phyloP scores from a whole-genome alignment of 2,329 filamentous ascomycete genomes.

The Stylonectria norvegica region DNA sequence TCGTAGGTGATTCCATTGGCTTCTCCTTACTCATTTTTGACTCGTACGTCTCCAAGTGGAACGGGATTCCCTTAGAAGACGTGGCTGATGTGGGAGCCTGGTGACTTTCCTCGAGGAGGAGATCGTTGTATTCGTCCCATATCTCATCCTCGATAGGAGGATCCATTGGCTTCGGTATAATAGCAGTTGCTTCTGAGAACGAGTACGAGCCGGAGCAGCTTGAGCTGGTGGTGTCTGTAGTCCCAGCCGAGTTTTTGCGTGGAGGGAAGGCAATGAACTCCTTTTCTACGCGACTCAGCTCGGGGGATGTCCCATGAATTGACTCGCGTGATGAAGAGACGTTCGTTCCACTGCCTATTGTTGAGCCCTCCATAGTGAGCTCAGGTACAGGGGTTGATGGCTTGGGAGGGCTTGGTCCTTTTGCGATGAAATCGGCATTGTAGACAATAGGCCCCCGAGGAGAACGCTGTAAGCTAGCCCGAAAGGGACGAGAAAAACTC shows the following conservation, averaged over 20 bases:
- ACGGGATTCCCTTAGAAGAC: conserved; percentile 55
- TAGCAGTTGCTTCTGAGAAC: conserved; percentile 61
- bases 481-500: conserved; percentile 84
- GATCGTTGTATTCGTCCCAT: conserved; percentile 91
- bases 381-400: conserved; percentile 38
- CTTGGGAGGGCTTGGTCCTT: conserved; percentile 45
- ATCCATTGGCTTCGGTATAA: conserved; percentile 59
- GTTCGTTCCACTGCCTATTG: conserved; percentile 30
- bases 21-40: conserved; percentile 35
- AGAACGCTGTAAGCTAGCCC: conserved; percentile 44
- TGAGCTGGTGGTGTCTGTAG: conserved; percentile 44
- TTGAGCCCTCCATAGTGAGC: conserved; percentile 35
- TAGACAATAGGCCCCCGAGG: conserved; percentile 28
- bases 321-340: conserved; percentile 31
- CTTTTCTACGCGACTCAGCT: conserved; percentile 30
- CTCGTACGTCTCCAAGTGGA: conserved; percentile 52
- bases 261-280: conserved; percentile 76
- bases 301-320: conserved; percentile 29
- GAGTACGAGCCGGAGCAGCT: conserved; percentile 64
- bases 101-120: conserved; percentile 63
- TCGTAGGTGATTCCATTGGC: conserved; percentile 48
- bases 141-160: conserved; percentile 78
- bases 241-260: conserved; percentile 63
- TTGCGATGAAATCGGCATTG: conserved; percentile 42
- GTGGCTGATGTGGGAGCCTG: conserved; percentile 49